Conservation (phyloP, 768 basidiomycete species). For the Chalciporus pseudorubinellus region DNA sequence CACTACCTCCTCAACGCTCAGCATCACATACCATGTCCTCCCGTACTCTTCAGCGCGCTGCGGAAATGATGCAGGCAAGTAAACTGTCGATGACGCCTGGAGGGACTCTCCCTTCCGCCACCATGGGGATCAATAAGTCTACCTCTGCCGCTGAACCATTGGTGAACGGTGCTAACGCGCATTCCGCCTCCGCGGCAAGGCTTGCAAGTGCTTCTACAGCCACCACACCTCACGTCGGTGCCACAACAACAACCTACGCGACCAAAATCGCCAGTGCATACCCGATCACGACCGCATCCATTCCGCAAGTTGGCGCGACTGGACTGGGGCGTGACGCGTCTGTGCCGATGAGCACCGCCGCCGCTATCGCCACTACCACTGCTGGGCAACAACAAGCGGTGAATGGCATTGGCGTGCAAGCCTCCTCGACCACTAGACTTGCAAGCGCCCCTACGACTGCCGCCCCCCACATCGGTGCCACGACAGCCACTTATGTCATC, state of each 20-base stretch:
- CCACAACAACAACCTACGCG: constrained; percentile 2
- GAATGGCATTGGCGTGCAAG: constrained; percentile 6
- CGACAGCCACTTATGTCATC: constrained; percentile 4
- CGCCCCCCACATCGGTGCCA: background rate
- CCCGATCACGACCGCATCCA: constrained; percentile 3
- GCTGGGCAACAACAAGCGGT: constrained; percentile 11
- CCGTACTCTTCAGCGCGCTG: constrained; percentile 24
- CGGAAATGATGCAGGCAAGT: constrained; percentile 22
- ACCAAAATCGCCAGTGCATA: constrained; percentile 7
- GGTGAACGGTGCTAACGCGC: constrained; percentile 4
- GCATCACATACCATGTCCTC: constrained; percentile 15
- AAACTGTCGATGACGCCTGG: constrained; percentile 8
- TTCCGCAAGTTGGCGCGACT: constrained; percentile 2
- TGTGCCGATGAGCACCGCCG: constrained; percentile 6
- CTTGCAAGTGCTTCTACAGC: constrained; percentile 3
- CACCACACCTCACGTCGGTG: background rate
- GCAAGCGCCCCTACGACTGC: constrained; percentile 5
- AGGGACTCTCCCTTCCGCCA: background rate
- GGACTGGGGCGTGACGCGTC: constrained; percentile 2
- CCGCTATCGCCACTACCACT: background rate
- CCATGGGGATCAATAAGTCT: constrained; percentile 11
- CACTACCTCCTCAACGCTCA: constrained; percentile 18
- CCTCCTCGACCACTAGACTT: constrained; percentile 7
- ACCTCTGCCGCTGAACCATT: constrained; percentile 4
- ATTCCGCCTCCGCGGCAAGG: constrained; percentile 10